phyloP scores from a whole-genome alignment of 2,329 filamentous ascomycete genomes.

The Talaromyces sp. region DNA sequence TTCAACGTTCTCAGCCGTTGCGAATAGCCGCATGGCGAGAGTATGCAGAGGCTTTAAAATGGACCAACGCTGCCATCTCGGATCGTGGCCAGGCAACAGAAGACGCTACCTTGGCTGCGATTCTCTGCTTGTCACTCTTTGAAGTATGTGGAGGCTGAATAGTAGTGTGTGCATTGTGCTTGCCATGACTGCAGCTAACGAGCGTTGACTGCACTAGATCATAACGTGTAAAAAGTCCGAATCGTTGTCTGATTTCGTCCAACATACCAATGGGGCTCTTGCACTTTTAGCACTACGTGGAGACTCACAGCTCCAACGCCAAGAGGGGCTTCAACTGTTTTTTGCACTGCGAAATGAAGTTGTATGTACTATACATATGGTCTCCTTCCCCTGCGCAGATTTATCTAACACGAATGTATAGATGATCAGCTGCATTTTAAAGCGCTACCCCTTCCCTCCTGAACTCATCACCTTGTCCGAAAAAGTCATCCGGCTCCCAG shows the following conservation, averaged over 20 bases:
- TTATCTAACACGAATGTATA: constrained; percentile 9
- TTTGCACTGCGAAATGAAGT: constrained; percentile 54
- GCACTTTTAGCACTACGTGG: constrained; percentile 48
- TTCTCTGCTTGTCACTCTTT: constrained; percentile 57
- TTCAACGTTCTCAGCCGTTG: constrained; percentile 44
- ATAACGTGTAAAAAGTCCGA: constrained; percentile 38
- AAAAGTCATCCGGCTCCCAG: constrained; percentile 15
- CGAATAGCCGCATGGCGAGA: constrained; percentile 46
- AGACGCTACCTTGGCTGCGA: constrained; percentile 46
- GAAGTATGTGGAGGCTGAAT: constrained; percentile 42
- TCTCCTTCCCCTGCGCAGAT: neutral
- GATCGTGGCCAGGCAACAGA: constrained; percentile 29
- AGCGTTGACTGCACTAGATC: constrained; percentile 19
- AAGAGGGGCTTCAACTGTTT: constrained; percentile 48
- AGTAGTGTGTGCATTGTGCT: neutral
- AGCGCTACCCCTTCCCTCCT: constrained; percentile 24
- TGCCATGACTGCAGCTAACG: neutral
- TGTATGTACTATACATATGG: constrained; percentile 29
- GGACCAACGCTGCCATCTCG: constrained; percentile 29
- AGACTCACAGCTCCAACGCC: constrained; percentile 29
- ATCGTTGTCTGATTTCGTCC: constrained; percentile 48
- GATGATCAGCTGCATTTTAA: constrained; percentile 33
- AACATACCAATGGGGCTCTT: constrained; percentile 56
- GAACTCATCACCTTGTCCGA: constrained; percentile 27
- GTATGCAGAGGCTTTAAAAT: constrained; percentile 51